These are phyloP conservation scores for Boletus sp. DNA, from an alignment of 768 basidiomycete species.

Conservation along the genomic window DNA sequence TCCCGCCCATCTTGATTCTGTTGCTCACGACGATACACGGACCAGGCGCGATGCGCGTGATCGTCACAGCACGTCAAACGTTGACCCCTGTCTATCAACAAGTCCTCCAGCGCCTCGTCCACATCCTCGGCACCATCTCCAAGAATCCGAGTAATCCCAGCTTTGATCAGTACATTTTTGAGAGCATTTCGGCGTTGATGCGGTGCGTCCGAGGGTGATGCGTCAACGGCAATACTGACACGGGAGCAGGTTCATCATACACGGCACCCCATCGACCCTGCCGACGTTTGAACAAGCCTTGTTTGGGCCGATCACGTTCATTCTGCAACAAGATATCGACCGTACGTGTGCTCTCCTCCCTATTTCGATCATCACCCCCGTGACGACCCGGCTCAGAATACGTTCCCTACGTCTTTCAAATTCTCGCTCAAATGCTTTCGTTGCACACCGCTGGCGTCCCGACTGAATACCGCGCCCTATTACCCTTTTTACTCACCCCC, in stretches of 20 bases:
- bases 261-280: constrained; percentile 63
- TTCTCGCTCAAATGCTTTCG: constrained; percentile 93
- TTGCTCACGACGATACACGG: neutral
- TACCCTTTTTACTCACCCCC: constrained; percentile 82
- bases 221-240: neutral
- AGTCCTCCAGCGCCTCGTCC: constrained; percentile 69
- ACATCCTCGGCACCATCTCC: constrained; percentile 82
- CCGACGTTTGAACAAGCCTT: constrained; percentile 74
- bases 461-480: constrained; percentile 68
- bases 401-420: constrained; percentile 95
- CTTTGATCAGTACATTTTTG: constrained; percentile 97
- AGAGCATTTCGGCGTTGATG: constrained; percentile 91
- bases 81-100: constrained; percentile 65
- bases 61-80: constrained; percentile 81
- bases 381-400: constrained; percentile 53
- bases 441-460: constrained; percentile 68
- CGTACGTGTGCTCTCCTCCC: constrained; percentile 46
- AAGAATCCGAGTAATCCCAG: constrained; percentile 97
- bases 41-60: constrained; percentile 89
- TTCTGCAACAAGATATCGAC: constrained; percentile 90
- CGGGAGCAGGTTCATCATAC: constrained; percentile 70
- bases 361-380: neutral
- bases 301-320: constrained; percentile 83
- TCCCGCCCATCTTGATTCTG: neutral
- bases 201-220: constrained; percentile 45